Percentiles rank a stretch among this genome's conserved stretches.
These are phyloP conservation scores for Pittosporum tobira DNA, from an alignment of 129 eudicot genomes.

Conservation along the genomic window DNA sequence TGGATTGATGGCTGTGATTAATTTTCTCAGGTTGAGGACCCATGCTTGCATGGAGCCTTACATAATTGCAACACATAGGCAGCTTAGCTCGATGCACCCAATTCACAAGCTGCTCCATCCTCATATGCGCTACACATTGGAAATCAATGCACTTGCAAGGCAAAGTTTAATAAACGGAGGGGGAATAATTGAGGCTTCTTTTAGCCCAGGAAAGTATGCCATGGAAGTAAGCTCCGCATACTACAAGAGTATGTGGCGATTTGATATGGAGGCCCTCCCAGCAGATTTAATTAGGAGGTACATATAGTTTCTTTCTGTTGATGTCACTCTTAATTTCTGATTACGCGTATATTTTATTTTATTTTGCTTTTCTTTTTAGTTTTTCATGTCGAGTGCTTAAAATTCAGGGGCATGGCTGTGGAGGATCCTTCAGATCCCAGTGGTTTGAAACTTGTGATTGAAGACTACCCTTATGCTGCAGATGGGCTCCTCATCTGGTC, in stretches of 20 bases:
- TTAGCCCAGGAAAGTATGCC: constrained; percentile 64
- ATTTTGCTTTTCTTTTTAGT: too few relatives aligned
- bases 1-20: not conserved
- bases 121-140: constrained; percentile 77
- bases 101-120: constrained; percentile 69
- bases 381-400: not conserved
- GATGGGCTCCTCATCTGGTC: constrained; percentile 81
- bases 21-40: constrained; percentile 55
- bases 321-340: too few relatives aligned
- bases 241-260: constrained; percentile 60
- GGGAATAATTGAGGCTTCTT: constrained; percentile 63
- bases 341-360: too few relatives aligned
- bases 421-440: constrained; percentile 57
- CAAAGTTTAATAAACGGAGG: constrained; percentile 69
- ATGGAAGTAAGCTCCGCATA: constrained; percentile 76
- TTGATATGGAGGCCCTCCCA: constrained; percentile 72
- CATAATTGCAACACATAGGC: constrained; percentile 68
- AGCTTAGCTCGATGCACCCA: constrained; percentile 75
- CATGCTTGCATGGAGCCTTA: constrained; percentile 75
- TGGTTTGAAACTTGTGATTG: constrained; percentile 62
- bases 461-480: constrained; percentile 81
- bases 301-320: not conserved
- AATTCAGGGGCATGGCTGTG: constrained; percentile 64
- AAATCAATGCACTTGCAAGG: constrained; percentile 72
- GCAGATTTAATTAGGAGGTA: constrained; percentile 71